phyloP scores from a whole-genome alignment of 495 filamentous ascomycete genomes.

The Penicillium roqueforti region DNA sequence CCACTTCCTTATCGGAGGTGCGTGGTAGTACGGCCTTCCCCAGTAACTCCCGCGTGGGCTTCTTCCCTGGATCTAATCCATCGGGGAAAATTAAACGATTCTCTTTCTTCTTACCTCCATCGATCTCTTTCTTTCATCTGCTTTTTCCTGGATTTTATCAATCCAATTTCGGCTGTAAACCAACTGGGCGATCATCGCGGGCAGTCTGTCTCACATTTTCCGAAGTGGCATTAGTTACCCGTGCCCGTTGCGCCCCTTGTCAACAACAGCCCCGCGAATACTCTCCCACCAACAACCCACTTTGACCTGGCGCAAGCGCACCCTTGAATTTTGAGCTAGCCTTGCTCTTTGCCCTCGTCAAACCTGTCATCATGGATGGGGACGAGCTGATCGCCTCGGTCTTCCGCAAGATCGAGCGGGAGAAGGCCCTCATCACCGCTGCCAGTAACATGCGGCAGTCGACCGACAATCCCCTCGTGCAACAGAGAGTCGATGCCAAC shows the following conservation, averaged over 20 bases:
- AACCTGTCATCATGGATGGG: conserved; percentile 44
- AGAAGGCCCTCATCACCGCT: conserved; percentile 91
- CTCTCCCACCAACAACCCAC: conserved; percentile 22
- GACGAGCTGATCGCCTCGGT: conserved; percentile 84
- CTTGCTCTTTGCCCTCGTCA: conserved; percentile 11
- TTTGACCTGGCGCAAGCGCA: conserved; percentile 11
- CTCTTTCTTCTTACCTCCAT: neutral
- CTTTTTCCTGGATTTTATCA: neutral
- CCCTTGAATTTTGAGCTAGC: conserved; percentile 4
- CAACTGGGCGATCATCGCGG: conserved; percentile 3
- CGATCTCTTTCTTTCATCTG: neutral
- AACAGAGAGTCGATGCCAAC: conserved; percentile 81
- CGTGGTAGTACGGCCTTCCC: neutral
- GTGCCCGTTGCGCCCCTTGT: conserved; percentile 31
- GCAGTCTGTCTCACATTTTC: conserved; percentile 26
- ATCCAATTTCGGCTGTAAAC: neutral
- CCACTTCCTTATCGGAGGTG: conserved; percentile 8
- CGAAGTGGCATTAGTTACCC: conserved; percentile 35
- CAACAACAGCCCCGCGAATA: conserved; percentile 44
- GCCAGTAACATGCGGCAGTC: conserved; percentile 93
- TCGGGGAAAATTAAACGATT: neutral
- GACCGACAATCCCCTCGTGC: conserved; percentile 85
- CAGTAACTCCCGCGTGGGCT: neutral
- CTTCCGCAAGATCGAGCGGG: conserved; percentile 95
- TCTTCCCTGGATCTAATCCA: neutral